Conservation (phyloP, 495 filamentous ascomycete species). For the Wilcoxina mikolae region DNA sequence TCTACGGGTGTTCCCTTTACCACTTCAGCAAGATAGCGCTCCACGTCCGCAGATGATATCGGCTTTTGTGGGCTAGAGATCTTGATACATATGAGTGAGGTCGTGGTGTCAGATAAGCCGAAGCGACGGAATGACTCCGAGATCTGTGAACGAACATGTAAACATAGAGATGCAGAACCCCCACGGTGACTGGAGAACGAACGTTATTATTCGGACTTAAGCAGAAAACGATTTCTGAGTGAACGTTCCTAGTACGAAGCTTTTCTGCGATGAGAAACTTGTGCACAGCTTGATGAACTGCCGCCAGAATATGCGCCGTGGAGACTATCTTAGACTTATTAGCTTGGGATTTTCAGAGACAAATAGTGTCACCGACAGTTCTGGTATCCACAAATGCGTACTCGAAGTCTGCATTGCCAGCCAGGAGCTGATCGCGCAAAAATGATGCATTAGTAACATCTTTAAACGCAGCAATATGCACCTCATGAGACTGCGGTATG, state of each 20-base stretch:
- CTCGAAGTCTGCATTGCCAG: conserved; percentile 67
- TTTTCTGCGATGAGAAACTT: conserved; percentile 41
- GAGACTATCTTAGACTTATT: conserved; percentile 58
- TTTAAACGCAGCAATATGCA: conserved; percentile 59
- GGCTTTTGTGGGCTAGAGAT: conserved; percentile 33
- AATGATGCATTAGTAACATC: conserved; percentile 61
- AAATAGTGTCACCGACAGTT: conserved; percentile 15
- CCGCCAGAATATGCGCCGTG: conserved; percentile 55
- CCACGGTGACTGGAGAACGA: conserved; percentile 8
- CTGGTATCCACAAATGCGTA: conserved; percentile 86
- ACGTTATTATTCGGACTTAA: conserved; percentile 80
- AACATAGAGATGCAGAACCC: not conserved
- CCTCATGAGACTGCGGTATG: conserved; percentile 34
- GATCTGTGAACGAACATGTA: conserved; percentile 42
- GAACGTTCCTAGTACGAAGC: conserved; percentile 69
- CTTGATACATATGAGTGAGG: conserved; percentile 61
- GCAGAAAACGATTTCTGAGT: conserved; percentile 80
- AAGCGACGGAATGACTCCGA: conserved; percentile 78
- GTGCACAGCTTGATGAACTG: conserved; percentile 63
- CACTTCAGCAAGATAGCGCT: conserved; percentile 44
- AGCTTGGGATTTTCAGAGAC: too few relatives aligned
- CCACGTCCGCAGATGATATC: conserved; percentile 41
- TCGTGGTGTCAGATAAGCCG: conserved; percentile 58
- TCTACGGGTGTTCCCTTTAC: conserved; percentile 48
- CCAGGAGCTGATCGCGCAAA: conserved; percentile 64